A percentile compares a stretch with the other conserved stretches of the same genome.
Evolutionary conservation across 108 stramenopile genomes (phyloP).

Genomic region (Nitzschia sp.): DNA sequence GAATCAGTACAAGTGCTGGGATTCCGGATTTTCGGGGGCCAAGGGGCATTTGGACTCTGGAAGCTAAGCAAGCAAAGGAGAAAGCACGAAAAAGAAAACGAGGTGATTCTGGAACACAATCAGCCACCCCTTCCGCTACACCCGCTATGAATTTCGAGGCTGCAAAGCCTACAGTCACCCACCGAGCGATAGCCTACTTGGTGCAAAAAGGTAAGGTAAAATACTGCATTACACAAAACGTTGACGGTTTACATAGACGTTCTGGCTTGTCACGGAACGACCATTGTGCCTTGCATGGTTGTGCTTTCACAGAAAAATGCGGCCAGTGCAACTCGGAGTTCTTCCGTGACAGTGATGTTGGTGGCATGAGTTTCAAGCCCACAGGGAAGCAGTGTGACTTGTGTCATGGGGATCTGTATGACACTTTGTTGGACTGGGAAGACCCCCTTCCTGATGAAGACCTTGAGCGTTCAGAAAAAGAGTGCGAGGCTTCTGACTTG

Average conservation of each 20-base stretch:
- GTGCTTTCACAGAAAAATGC: conserved; percentile 88
- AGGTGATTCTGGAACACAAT: conserved; percentile 11
- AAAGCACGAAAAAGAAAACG: conserved; percentile 21
- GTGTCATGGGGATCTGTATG: conserved; percentile 58
- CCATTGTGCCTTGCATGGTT: conserved; percentile 77
- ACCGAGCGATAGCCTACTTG: conserved; percentile 69
- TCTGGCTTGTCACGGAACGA: conserved; percentile 60
- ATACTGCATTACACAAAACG: conserved; percentile 84
- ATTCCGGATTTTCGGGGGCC: conserved; percentile 98
- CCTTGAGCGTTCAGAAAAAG: conserved; percentile 51
- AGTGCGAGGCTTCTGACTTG: conserved; percentile 72
- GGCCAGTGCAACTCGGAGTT: conserved; percentile 66
- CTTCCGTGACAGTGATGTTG: conserved; percentile 74
- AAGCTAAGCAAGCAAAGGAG: conserved; percentile 24
- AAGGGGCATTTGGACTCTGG: conserved; percentile 89
- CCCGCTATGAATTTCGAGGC: conserved; percentile 47
- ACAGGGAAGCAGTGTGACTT: conserved; percentile 72
- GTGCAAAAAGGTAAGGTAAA: conserved; percentile 30
- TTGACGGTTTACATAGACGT: conserved; percentile 86
- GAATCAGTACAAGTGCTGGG: conserved; percentile 86
- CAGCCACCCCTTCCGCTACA: conserved; percentile 47
- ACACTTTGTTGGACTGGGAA: conserved; percentile 89
- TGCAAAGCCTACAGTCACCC: conserved; percentile 75
- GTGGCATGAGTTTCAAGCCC: conserved; percentile 73
- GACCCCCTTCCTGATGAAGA: conserved; percentile 73